These are phyloP conservation scores for Plasmodium gaboni DNA, from an alignment of 169 alveolate species.

Conservation along the genomic window DNA sequence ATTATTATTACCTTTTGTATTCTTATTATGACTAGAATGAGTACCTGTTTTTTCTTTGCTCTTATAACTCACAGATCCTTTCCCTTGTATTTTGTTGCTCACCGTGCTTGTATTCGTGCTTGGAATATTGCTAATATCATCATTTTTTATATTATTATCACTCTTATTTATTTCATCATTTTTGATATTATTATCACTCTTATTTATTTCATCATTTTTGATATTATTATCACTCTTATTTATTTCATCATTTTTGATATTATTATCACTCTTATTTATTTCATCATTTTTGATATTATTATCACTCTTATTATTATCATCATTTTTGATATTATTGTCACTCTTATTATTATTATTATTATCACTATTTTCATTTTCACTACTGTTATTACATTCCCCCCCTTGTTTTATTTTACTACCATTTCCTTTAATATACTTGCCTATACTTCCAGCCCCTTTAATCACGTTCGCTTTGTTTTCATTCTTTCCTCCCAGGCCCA, in stretches of 20 bases:
- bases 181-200: too few relatives aligned
- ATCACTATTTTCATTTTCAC: too few relatives aligned
- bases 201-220: too few relatives aligned
- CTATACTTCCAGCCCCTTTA: slow-evolving; percentile 37
- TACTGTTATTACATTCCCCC: neutral
- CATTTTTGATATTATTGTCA: too few relatives aligned
- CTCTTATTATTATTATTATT: too few relatives aligned
- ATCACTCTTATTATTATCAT: too few relatives aligned
- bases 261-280: too few relatives aligned
- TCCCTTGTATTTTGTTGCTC: neutral
- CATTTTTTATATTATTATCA: too few relatives aligned
- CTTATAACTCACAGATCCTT: neutral
- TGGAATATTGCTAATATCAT: neutral
- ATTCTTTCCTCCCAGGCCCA: slow-evolving; percentile 32
- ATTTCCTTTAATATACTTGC: slow-evolving; percentile 36
- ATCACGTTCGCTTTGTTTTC: slow-evolving; percentile 17
- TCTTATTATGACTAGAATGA: neutral
- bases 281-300: too few relatives aligned
- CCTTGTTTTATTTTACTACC: slow-evolving; percentile 4
- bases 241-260: too few relatives aligned
- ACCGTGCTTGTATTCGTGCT: neutral
- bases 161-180: too few relatives aligned
- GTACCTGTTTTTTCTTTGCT: neutral
- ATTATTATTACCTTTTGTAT: slow-evolving; percentile 25
- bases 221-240: too few relatives aligned